A percentile compares a stretch with the other conserved stretches of the same genome.
These are phyloP conservation scores for Eremomyces bilateralis DNA, from an alignment of 495 filamentous ascomycete species.

Conservation along the genomic window DNA sequence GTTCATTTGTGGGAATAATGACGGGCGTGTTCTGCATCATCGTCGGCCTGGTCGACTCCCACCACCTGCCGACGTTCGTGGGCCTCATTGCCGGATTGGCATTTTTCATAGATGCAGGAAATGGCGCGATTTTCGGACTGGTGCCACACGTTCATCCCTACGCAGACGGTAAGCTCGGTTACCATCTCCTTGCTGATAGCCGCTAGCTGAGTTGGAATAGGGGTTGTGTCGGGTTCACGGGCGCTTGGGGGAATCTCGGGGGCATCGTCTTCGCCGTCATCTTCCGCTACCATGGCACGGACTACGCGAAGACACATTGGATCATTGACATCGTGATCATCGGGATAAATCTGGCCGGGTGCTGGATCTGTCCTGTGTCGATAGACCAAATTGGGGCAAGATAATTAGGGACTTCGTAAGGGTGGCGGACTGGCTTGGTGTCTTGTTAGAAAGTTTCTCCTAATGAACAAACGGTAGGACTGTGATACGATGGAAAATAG, in stretches of 20 bases:
- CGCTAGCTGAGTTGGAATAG: too few species aligned
- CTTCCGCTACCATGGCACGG: conserved; percentile 50
- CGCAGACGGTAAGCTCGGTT: conserved; percentile 56
- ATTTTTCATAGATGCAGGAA: conserved; percentile 65
- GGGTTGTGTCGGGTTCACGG: conserved; percentile 53
- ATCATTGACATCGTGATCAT: conserved; percentile 63
- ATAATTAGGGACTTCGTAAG: too few species aligned
- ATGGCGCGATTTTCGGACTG: conserved; percentile 69
- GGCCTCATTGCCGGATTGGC: conserved; percentile 54
- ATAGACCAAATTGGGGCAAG: conserved; percentile 43
- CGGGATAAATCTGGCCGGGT: conserved; percentile 38
- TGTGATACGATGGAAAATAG: too few species aligned
- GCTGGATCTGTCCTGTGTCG: conserved; percentile 54
- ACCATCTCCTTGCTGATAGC: too few species aligned
- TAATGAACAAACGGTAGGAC: too few species aligned
- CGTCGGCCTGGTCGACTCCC: conserved; percentile 44
- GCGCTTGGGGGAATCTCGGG: conserved; percentile 63
- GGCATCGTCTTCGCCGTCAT: conserved; percentile 73
- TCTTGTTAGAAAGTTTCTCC: too few species aligned
- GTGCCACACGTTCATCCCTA: conserved; percentile 68
- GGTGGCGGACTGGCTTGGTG: too few species aligned
- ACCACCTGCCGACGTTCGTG: conserved; percentile 43
- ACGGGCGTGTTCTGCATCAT: conserved; percentile 47
- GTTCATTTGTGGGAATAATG: conserved; percentile 38
- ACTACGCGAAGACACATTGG: conserved; percentile 55